Percentiles rank a stretch among this genome's conserved stretches.
Evolutionary conservation across 192 early-diverging fungal species (phyloP).

Genomic region (Coemansia nantahalensis): DNA sequence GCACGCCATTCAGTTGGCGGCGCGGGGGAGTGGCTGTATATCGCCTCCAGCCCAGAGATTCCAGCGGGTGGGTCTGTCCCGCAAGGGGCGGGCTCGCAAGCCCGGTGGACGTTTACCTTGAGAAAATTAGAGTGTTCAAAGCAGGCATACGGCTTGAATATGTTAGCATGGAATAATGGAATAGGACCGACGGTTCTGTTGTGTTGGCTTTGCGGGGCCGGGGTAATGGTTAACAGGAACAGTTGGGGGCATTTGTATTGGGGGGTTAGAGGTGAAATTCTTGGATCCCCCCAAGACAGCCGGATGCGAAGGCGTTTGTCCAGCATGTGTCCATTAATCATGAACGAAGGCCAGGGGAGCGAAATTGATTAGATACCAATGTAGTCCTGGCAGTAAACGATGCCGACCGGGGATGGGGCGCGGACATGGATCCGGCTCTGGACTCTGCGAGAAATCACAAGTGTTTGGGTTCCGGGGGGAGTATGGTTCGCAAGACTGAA

Average conservation of each 20-base stretch:
- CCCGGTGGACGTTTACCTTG: conserved; percentile 57
- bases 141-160: conserved; percentile 60
- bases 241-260: conserved; percentile 82
- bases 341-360: conserved; percentile 81
- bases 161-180: conserved; percentile 70
- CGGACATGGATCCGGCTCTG: conserved; percentile 52
- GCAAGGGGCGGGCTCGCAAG: conserved; percentile 6
- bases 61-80: conserved; percentile 14
- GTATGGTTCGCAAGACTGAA: conserved; percentile 59
- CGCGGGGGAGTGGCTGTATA: conserved; percentile 6
- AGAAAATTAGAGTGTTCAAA: conserved; percentile 69
- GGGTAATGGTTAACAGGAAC: conserved; percentile 81
- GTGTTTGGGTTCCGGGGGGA: conserved; percentile 77
- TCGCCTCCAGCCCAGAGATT: conserved; percentile 21
- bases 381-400: conserved; percentile 84
- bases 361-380: conserved; percentile 80
- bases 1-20: too few relatives aligned
- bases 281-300: conserved; percentile 80
- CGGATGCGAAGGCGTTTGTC: conserved; percentile 77
- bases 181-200: conserved; percentile 65
- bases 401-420: conserved; percentile 76
- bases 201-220: conserved; percentile 60
- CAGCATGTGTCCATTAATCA: conserved; percentile 72
- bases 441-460: conserved; percentile 70
- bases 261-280: conserved; percentile 83